Conservation (phyloP, 2,329 filamentous ascomycete genomes). For the Colletotrichum sp. region DNA sequence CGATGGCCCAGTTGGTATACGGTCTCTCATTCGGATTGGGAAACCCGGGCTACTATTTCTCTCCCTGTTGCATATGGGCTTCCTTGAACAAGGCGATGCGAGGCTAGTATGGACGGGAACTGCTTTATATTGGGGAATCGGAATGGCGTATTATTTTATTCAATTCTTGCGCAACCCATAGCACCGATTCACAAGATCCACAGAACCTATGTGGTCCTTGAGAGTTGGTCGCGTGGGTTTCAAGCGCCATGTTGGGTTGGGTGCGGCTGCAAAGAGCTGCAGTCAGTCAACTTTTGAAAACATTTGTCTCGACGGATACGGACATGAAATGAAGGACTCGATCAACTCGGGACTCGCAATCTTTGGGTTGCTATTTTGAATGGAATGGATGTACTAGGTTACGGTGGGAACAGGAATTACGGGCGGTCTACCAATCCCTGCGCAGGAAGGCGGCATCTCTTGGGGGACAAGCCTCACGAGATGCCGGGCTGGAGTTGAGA, state of each 20-base stretch:
- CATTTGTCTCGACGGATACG: neutral
- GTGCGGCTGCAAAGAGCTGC: neutral
- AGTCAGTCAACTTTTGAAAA: neutral
- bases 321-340: neutral
- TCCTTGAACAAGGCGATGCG: neutral
- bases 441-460: neutral
- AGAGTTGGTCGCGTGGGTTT: neutral
- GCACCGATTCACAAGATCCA: neutral
- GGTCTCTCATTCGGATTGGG: neutral
- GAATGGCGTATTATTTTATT: neutral
- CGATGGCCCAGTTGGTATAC: neutral
- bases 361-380: neutral
- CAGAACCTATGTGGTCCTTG: neutral
- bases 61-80: neutral
- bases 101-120: neutral
- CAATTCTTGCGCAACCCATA: neutral
- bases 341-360: neutral
- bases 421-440: neutral
- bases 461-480: neutral
- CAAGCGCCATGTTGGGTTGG: neutral
- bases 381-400: neutral
- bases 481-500: neutral
- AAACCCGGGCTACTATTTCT: neutral
- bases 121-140: neutral
- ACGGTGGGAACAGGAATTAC: neutral